These are phyloP conservation scores for Trichophyton mentagrophytes DNA, from an alignment of 2,329 filamentous ascomycete genomes.

Conservation along the genomic window DNA sequence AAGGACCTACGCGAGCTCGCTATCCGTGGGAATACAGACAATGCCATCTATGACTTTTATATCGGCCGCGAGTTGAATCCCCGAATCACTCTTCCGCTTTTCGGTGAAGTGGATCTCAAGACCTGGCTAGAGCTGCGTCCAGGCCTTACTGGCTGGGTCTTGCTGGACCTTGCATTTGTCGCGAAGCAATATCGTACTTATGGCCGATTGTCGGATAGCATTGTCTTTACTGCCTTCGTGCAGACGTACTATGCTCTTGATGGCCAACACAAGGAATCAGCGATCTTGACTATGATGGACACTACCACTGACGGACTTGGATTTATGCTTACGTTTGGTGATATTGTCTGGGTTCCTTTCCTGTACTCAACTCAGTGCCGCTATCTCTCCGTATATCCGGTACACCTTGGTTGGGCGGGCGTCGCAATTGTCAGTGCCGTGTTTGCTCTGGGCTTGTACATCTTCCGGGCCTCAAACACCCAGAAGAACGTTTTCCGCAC, in stretches of 20 bases:
- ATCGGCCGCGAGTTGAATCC: constrained; percentile 94
- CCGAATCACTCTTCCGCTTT: constrained; percentile 55
- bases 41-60: constrained; percentile 88
- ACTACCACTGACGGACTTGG: constrained; percentile 88
- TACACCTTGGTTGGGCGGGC: constrained; percentile 59
- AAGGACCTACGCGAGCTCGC: constrained; percentile 63
- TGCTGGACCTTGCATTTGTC: constrained; percentile 72
- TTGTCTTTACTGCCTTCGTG: constrained; percentile 62
- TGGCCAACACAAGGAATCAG: constrained; percentile 72
- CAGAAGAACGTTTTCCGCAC: constrained; percentile 92
- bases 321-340: constrained; percentile 87
- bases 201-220: constrained; percentile 74
- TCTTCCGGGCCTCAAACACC: constrained; percentile 88
- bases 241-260: constrained; percentile 79
- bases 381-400: constrained; percentile 71
- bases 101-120: constrained; percentile 77
- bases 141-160: constrained; percentile 76
- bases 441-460: constrained; percentile 63
- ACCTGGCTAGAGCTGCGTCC: constrained; percentile 82
- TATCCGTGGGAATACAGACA: constrained; percentile 67
- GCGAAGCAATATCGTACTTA: constrained; percentile 79
- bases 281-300: constrained; percentile 87
- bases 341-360: constrained; percentile 87
- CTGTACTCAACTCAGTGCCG: constrained; percentile 72
- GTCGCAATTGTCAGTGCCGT: constrained; percentile 53